Percentiles rank a stretch among this genome's conserved stretches.
These are phyloP conservation scores for Talaromyces wortmannii DNA, from an alignment of 495 filamentous ascomycete genomes.

Conservation along the genomic window DNA sequence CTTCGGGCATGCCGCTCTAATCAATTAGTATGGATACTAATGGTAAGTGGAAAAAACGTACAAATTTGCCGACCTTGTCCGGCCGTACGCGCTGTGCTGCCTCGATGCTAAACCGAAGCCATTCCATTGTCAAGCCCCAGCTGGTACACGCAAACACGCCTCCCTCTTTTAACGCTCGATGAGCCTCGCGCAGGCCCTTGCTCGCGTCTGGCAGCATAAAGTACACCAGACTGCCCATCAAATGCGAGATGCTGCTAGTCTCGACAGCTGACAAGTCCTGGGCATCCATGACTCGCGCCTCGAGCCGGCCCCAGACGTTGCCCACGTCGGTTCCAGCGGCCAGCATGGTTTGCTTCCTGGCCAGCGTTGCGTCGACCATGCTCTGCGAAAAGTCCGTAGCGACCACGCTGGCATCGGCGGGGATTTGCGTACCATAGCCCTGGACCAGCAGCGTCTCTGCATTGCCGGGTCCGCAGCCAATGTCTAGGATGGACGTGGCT, in stretches of 20 bases:
- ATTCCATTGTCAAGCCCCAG: not conserved
- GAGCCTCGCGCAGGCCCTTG: conserved; percentile 1
- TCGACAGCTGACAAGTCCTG: not conserved
- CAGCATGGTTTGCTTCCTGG: not conserved
- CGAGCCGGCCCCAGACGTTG: not conserved
- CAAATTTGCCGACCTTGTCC: not conserved
- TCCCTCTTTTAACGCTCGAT: conserved; percentile 1
- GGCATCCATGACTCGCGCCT: conserved; percentile 1
- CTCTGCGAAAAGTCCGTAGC: conserved; percentile 1
- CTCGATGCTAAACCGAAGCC: not conserved
- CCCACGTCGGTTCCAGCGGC: not conserved
- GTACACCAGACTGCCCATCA: conserved; percentile 1
- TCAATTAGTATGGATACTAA: not conserved
- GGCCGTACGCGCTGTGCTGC: not conserved
- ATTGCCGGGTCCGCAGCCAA: conserved; percentile 2
- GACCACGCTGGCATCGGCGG: not conserved
- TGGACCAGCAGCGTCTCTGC: not conserved
- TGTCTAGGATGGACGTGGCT: not conserved
- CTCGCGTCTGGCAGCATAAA: conserved; percentile 2
- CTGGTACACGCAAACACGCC: conserved; percentile 4
- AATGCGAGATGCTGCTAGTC: not conserved
- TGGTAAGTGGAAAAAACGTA: not conserved
- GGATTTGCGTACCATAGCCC: not conserved
- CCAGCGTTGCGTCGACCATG: not conserved
- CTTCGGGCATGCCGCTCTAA: not conserved